phyloP scores from a whole-genome alignment of 2,329 filamentous ascomycete genomes.

The Colletotrichum sojae region DNA sequence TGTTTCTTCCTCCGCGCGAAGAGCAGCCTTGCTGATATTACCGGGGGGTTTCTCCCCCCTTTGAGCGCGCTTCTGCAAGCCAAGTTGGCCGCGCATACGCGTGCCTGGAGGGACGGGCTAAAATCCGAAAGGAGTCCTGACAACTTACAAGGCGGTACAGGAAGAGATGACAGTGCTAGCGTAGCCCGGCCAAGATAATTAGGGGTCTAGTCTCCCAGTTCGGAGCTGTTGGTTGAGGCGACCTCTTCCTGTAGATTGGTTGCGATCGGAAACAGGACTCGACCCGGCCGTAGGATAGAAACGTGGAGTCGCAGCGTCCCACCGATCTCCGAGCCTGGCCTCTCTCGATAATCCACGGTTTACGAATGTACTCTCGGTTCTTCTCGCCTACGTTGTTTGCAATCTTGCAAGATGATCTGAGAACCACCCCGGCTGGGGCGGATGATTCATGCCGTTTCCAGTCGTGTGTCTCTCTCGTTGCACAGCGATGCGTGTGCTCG shows the following conservation, averaged over 20 bases:
- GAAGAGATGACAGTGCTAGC: constrained; percentile 31
- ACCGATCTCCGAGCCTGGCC: constrained; percentile 19
- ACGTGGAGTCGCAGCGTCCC: constrained; percentile 16
- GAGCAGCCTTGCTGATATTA: constrained; percentile 6
- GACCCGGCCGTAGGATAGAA: constrained; percentile 13
- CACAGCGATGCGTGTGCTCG: neutral
- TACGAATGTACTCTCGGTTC: neutral
- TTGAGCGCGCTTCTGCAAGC: constrained; percentile 15
- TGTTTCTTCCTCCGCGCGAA: constrained; percentile 23
- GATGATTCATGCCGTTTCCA: constrained; percentile 1
- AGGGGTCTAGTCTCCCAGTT: neutral
- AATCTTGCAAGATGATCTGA: constrained; percentile 16
- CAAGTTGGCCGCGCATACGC: neutral
- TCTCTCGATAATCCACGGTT: neutral
- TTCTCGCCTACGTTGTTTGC: neutral
- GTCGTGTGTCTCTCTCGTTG: constrained; percentile 1
- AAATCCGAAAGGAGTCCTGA: constrained; percentile 25
- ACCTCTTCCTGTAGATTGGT: neutral
- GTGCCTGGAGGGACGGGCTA: neutral
- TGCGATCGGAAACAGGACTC: constrained; percentile 25
- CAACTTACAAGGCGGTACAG: constrained; percentile 13
- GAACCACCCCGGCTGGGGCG: neutral
- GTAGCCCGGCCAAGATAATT: constrained; percentile 21
- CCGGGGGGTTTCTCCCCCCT: neutral
- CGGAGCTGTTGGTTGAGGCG: constrained; percentile 11